A percentile compares a stretch with the other conserved stretches of the same genome.
Evolutionary conservation across 768 basidiomycete genomes (phyloP).

Genomic region (Boletus reticuloceps): DNA sequence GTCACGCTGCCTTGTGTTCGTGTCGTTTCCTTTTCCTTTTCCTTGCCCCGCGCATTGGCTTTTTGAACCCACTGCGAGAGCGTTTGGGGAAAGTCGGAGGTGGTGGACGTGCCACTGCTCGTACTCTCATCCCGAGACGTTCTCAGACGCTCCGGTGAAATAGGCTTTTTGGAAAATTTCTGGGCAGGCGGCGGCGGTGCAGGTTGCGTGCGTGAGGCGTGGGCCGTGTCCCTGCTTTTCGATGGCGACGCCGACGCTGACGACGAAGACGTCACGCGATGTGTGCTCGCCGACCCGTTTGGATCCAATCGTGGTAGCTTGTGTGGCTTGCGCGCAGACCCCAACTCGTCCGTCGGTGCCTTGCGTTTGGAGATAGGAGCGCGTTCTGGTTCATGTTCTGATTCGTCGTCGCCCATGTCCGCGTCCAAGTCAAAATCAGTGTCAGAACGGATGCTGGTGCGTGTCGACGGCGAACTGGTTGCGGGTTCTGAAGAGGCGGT

Average conservation of each 20-base stretch:
- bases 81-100: slow-evolving; percentile 13
- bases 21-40: not conserved
- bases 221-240: not conserved
- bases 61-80: slow-evolving; percentile 19
- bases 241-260: too few relatives aligned
- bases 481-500: slow-evolving; percentile 15
- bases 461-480: slow-evolving; percentile 18
- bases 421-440: slow-evolving; percentile 10
- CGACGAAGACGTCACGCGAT: not conserved
- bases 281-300: not conserved
- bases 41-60: slow-evolving; percentile 1
- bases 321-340: slow-evolving; percentile 3
- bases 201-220: slow-evolving; percentile 5
- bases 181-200: too few relatives aligned
- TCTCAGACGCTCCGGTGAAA: not conserved
- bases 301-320: slow-evolving; percentile 23
- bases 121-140: not conserved
- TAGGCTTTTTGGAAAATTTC: not conserved
- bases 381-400: slow-evolving; percentile 2
- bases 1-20: not conserved
- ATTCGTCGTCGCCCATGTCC: slow-evolving; percentile 23
- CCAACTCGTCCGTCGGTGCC: slow-evolving; percentile 12
- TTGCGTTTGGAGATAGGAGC: slow-evolving; percentile 28
- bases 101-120: slow-evolving; percentile 8
- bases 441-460: slow-evolving; percentile 12